A percentile compares a stretch with the other conserved stretches of the same genome.
Conservation (phyloP, 164 flowering plant species). For the Taxillus chinensis region DNA sequence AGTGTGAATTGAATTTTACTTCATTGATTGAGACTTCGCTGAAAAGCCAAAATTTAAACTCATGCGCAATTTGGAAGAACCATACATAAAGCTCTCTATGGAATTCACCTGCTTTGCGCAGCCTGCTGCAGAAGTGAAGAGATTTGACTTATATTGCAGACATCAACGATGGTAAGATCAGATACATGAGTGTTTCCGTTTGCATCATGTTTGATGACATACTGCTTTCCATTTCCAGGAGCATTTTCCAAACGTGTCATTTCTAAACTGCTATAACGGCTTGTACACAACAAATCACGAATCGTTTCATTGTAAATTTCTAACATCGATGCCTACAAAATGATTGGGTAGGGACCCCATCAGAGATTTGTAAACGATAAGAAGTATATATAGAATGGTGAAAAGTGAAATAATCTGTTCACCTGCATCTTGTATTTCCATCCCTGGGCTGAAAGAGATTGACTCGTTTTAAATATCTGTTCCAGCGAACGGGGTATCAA, state of each 20-base stretch:
- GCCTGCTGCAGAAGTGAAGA: slow-evolving; percentile 16
- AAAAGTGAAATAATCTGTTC: neutral
- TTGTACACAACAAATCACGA: slow-evolving; percentile 13
- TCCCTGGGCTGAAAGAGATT: slow-evolving; percentile 32
- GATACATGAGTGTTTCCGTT: slow-evolving; percentile 16
- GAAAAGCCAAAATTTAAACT: too few species aligned
- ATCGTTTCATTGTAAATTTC: slow-evolving; percentile 21
- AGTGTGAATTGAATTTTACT: too few species aligned
- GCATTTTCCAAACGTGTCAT: slow-evolving; percentile 10
- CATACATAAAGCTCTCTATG: neutral
- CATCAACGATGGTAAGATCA: slow-evolving; percentile 21
- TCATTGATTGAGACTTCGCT: too few species aligned
- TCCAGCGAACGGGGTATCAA: slow-evolving; percentile 45
- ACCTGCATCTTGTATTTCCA: slow-evolving; percentile 53
- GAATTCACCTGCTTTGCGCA: slow-evolving; percentile 15
- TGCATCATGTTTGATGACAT: slow-evolving; percentile 14
- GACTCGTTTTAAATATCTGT: slow-evolving; percentile 41
- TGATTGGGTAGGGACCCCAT: neutral
- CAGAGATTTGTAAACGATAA: neutral
- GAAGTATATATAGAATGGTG: neutral
- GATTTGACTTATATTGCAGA: slow-evolving; percentile 15
- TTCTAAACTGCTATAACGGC: slow-evolving; percentile 8
- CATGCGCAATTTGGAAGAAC: neutral
- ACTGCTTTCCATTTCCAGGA: slow-evolving; percentile 12
- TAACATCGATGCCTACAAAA: slow-evolving; percentile 14